phyloP scores from a whole-genome alignment of 2,329 filamentous ascomycete genomes.

The Bipolaris zeicola region DNA sequence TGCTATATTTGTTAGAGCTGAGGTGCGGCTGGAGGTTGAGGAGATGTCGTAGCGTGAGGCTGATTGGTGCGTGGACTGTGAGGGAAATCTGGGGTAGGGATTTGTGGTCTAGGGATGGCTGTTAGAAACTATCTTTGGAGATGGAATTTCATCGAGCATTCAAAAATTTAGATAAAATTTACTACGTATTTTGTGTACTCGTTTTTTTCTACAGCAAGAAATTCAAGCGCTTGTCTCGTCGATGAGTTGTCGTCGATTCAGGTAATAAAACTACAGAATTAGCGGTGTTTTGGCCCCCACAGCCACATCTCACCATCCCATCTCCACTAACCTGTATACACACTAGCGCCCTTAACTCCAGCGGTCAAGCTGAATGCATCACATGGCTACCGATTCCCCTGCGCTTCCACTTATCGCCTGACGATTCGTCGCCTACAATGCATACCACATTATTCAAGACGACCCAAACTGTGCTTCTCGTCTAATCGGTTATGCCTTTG shows the following conservation, averaged over 20 bases:
- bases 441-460: slow-evolving; percentile 2
- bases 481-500: slow-evolving; percentile 28
- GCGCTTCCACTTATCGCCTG: neutral
- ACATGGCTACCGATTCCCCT: neutral
- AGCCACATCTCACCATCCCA: neutral
- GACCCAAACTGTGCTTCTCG: neutral
- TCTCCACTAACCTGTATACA: neutral
- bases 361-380: neutral
- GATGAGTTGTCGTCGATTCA: neutral
- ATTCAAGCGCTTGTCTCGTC: neutral
- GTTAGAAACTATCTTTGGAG: neutral
- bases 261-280: neutral
- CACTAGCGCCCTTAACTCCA: neutral
- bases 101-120: too few relatives aligned
- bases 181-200: too few relatives aligned
- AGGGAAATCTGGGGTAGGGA: too few relatives aligned
- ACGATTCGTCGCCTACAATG: slow-evolving; percentile 6
- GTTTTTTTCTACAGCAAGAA: neutral
- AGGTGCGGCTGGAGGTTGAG: neutral
- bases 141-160: too few relatives aligned
- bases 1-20: neutral
- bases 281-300: neutral
- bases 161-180: too few relatives aligned
- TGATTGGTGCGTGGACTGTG: neutral
- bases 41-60: neutral